Conservation (phyloP, 2,329 filamentous ascomycete genomes). For the Chrysoporthe austroafricana region DNA sequence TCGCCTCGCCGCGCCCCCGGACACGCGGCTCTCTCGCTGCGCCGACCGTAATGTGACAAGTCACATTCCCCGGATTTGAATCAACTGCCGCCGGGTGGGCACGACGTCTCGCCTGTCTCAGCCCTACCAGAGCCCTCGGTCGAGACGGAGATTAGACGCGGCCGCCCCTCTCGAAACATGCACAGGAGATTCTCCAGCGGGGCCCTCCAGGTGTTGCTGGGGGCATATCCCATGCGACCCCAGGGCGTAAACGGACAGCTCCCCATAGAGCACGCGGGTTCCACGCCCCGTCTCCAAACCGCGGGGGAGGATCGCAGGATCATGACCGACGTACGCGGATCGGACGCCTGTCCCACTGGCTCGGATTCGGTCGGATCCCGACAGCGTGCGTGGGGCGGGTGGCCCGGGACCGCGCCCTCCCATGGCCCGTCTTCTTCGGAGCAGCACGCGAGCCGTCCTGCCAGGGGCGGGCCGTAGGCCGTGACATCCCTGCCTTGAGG, state of each 20-base stretch:
- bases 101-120: background rate
- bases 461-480: background rate
- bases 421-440: background rate
- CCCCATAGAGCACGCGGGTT: background rate
- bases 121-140: background rate
- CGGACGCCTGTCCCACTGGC: background rate
- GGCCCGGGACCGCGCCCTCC: background rate
- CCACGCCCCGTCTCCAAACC: background rate
- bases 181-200: background rate
- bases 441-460: background rate
- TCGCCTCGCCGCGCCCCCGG: background rate
- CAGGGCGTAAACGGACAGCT: background rate
- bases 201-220: background rate
- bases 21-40: background rate
- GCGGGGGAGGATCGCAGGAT: background rate
- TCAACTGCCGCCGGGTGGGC: constrained; percentile 3
- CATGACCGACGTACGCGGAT: background rate
- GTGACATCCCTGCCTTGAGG: background rate
- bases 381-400: background rate
- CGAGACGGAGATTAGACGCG: background rate
- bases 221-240: background rate
- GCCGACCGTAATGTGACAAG: background rate
- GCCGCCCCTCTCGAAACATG: background rate
- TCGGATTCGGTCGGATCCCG: background rate
- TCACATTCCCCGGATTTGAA: constrained; percentile 9